These are phyloP conservation scores for Ulota crispa DNA, from an alignment of 225 moss, liverwort and hornwort species.

Conservation along the genomic window DNA sequence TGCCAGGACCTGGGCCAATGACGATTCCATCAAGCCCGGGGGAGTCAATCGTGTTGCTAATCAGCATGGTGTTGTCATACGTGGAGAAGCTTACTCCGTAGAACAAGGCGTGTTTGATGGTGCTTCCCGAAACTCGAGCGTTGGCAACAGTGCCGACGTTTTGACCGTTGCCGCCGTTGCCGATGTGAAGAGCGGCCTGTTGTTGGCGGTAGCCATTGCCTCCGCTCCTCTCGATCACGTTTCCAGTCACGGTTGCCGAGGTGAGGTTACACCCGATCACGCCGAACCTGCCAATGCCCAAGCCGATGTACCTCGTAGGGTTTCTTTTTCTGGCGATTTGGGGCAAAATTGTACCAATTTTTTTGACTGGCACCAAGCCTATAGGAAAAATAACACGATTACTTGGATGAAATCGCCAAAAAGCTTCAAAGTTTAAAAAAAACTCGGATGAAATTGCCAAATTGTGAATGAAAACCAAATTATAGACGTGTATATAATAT, in stretches of 20 bases:
- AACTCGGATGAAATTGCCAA: too few relatives aligned
- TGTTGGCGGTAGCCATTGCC: conserved; percentile 18
- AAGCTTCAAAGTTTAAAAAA: too few relatives aligned
- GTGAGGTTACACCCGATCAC: conserved; percentile 3
- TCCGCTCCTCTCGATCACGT: conserved; percentile 6
- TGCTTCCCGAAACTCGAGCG: conserved; percentile 7
- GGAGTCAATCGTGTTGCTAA: conserved; percentile 13
- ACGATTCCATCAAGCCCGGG: conserved; percentile 8
- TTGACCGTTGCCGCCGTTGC: conserved; percentile 23
- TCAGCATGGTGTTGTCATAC: not conserved
- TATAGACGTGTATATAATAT: too few relatives aligned
- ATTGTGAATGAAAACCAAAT: too few relatives aligned
- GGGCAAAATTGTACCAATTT: too few relatives aligned
- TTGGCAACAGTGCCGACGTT: conserved; percentile 9
- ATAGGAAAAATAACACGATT: too few relatives aligned
- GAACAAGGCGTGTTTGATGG: conserved; percentile 12
- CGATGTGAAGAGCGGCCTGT: conserved; percentile 26
- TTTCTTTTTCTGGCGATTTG: too few relatives aligned
- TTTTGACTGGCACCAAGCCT: too few relatives aligned
- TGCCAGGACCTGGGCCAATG: conserved; percentile 10
- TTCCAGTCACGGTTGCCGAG: conserved; percentile 14
- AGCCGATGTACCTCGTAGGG: conserved; percentile 10
- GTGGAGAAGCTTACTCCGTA: conserved; percentile 15
- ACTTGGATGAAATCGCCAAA: too few relatives aligned
- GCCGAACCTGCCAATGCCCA: conserved; percentile 4